Evolutionary conservation across 805 yeast species (phyloP), one percentile per base, ranked within the genome.

Genomic region (Grigorovia humatica): DNA sequence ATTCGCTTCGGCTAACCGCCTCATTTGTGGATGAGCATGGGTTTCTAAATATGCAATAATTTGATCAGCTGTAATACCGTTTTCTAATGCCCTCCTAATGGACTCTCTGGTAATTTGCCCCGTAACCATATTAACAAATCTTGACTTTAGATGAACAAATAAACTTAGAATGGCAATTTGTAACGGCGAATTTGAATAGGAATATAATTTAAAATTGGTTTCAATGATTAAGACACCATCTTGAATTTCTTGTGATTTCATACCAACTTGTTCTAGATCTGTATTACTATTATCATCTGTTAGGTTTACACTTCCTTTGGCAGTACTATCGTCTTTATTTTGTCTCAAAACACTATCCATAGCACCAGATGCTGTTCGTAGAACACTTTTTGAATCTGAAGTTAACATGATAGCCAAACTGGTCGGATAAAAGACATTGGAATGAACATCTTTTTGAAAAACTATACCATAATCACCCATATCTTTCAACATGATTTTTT

Each of bases 41-140:
- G 89, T 78, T 56, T 88, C 89, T 46, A 93, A 69, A 64, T 91
- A 93, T 56, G 88, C 80, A 54, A 93, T 85, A 59, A 93, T 87
- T 65, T 93, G 99, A 42, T 89, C 96, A 0, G 98, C 91, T 0
- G 96, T 86, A 59, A 93, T 93, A 30, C 99, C 99, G 59, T 85
- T 88, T 44, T 74, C 65, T 42, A 93, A 70, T 0, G 99, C 99
- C 50, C 78, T 74, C 54, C 98, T 75, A 19, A 93, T 83, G 0
- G 96, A 87, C 60, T 91, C 97, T 66, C 98, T 79, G 5, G 97
- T 90, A 53, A 93, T 78, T 57, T 86, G 88, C 1, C 99, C 99
- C 4, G 93, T 80, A 2, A 93, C 96, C 83, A 93, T 82, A 64
- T 93, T 93, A 13, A 89, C 74, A 66, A 93, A 93, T 54, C 99